A percentile compares a stretch with the other conserved stretches of the same genome.
Conservation (phyloP, 2,329 filamentous ascomycete genomes). For the Incumbomyces delicatus region DNA sequence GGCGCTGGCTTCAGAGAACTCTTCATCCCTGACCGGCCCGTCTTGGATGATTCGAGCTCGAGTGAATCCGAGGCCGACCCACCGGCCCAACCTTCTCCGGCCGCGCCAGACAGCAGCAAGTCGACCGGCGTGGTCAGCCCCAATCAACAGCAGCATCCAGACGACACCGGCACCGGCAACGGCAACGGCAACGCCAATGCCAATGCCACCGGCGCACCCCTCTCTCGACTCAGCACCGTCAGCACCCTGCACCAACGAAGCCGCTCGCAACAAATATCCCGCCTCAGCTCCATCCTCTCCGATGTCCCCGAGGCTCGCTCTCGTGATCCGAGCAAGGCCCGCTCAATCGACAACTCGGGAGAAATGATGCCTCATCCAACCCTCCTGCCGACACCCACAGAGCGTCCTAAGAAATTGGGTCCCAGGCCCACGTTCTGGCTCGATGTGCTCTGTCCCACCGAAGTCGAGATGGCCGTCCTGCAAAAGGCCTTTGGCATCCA, state of each 20-base stretch:
- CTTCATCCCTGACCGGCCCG: conserved; percentile 76
- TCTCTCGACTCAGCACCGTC: neutral
- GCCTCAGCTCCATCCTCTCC: conserved; percentile 5
- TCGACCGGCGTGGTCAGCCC: conserved; percentile 12
- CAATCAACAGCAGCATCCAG: neutral
- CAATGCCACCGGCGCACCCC: too few species aligned
- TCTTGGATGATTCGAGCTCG: conserved; percentile 61
- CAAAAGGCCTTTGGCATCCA: conserved; percentile 92
- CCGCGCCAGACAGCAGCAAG: neutral
- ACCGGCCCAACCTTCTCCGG: neutral
- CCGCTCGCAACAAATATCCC: conserved; percentile 2
- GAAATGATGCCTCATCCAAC: conserved; percentile 37
- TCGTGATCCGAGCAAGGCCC: conserved; percentile 1
- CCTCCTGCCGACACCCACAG: conserved; percentile 29
- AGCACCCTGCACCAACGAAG: neutral
- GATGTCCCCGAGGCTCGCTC: neutral
- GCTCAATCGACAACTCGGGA: conserved; percentile 29
- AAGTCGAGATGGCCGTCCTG: conserved; percentile 89
- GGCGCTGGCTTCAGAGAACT: conserved; percentile 76
- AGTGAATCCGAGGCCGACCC: conserved; percentile 49
- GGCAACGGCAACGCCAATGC: neutral
- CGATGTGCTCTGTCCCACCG: conserved; percentile 81
- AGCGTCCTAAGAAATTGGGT: conserved; percentile 53
- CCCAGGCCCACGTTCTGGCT: conserved; percentile 94
- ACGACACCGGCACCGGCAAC: neutral